Evolutionary conservation across 2,329 filamentous ascomycete genomes (phyloP), one percentile per base, ranked within the genome.

Genomic region (Lachnellula subtilissima): DNA sequence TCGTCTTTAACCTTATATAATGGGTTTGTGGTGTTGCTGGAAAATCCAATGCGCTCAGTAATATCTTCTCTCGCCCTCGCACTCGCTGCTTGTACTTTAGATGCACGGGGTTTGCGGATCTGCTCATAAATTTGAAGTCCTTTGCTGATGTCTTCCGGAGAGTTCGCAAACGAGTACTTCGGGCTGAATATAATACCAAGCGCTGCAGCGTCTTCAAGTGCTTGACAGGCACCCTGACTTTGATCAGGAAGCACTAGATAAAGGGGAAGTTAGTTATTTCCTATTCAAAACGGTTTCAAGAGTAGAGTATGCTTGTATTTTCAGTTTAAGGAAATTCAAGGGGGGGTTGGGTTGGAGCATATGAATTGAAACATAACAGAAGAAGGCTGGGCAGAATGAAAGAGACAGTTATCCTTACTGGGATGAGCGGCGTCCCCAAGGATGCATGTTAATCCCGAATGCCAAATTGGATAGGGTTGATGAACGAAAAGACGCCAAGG

Each of bases 371-470:
- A 25, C 25, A 7, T 25, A 25, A 25, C 5, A 25, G 25, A 25
- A 25, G 3, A 7, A 7, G 25, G 25, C 25, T 6, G 25, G 6
- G 25, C 5, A 6, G 4, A 25, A 25, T 25, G 1, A 25, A 25
- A 25, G 25, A 25, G 25, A 5, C 3, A 25, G 25, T 25, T 25
- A 25, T 25, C 2, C 25, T 25, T 25, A 25, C 25, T 86, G 1
- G 84, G 84, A 62, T 87, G 84, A 2, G 76, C 84, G 5, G 85
- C 85, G 64, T 88, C 85, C 3, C 85, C 85, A 14, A 88, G 67
- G 1, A 88, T 71, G 49, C 80, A 83, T 0, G 78, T 77, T 23
- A 70, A 74, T 17, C 69, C 71, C 61, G 79, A 79, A 48, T 75
- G 71, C 54, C 82, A 73, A 61, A 82, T 81, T 0, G 78, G 77